Conservation (phyloP, 192 early-diverging fungal species). For the Coemansia sp. region DNA sequence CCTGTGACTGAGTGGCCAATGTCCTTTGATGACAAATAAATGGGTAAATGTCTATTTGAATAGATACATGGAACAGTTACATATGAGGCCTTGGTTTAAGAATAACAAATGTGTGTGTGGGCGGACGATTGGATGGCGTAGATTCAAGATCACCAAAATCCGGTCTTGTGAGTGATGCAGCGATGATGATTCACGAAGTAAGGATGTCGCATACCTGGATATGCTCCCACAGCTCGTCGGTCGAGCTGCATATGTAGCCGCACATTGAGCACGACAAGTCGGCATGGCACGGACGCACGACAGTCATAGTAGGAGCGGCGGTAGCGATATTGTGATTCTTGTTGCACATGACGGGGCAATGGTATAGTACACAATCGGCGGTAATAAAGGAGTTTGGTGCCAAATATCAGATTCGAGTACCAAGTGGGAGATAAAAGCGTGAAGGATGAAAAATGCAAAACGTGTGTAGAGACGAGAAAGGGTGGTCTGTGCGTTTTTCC, state of each 20-base stretch:
- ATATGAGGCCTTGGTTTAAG: neutral
- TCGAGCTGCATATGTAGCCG: constrained; percentile 36
- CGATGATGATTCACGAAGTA: constrained; percentile 5
- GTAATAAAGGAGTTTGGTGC: neutral
- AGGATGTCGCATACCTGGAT: constrained; percentile 52
- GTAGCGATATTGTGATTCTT: neutral
- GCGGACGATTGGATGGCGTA: neutral
- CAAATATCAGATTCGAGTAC: constrained; percentile 1
- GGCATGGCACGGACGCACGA: constrained; percentile 10
- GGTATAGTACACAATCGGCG: neutral
- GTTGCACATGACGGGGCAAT: neutral
- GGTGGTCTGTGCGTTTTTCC: constrained; percentile 28
- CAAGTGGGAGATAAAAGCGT: neutral
- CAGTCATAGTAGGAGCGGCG: neutral
- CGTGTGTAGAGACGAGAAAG: constrained; percentile 2
- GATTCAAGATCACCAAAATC: neutral
- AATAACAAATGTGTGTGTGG: neutral
- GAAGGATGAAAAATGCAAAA: constrained; percentile 4
- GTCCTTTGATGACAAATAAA: neutral
- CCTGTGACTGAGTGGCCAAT: neutral
- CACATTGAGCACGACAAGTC: constrained; percentile 46
- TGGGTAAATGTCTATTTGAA: neutral
- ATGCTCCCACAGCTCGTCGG: constrained; percentile 55
- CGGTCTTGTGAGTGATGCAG: neutral
- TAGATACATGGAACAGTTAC: neutral